A percentile compares a stretch with the other conserved stretches of the same genome.
Evolutionary conservation across 176 grass and related monocot genomes (phyloP).

Genomic region (Tillandsia leiboldiana): DNA sequence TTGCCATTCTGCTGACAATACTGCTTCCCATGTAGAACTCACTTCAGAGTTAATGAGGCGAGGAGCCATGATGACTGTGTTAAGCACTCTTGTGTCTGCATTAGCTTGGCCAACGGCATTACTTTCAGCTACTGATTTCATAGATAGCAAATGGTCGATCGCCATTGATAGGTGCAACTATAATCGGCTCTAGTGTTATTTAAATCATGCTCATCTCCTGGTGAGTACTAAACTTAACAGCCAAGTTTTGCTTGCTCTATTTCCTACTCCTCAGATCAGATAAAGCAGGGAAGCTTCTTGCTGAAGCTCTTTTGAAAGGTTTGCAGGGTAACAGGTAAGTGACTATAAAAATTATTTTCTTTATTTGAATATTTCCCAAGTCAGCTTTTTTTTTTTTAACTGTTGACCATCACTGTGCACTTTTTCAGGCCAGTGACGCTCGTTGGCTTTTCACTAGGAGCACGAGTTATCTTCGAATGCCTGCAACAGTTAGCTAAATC

Average conservation of each 20-base stretch:
- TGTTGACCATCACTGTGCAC: slow-evolving; percentile 11
- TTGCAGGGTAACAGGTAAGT: slow-evolving; percentile 86
- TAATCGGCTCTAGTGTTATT: not conserved
- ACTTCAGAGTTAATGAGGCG: slow-evolving; percentile 71
- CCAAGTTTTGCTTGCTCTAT: no score
- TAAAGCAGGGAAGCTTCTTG: slow-evolving; percentile 92
- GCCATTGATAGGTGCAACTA: slow-evolving; percentile 77
- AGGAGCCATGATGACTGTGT: slow-evolving; percentile 84
- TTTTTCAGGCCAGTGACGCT: slow-evolving; percentile 78
- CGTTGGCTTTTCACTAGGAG: slow-evolving; percentile 86
- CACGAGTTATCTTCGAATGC: slow-evolving; percentile 82
- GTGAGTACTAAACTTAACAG: no score
- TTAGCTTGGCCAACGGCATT: slow-evolving; percentile 76
- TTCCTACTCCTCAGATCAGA: slow-evolving; percentile 55
- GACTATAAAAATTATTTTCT: not conserved
- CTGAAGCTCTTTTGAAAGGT: slow-evolving; percentile 73
- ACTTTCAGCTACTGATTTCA: slow-evolving; percentile 75
- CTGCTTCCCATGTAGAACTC: slow-evolving; percentile 30
- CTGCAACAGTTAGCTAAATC: slow-evolving; percentile 54
- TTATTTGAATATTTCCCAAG: not conserved
- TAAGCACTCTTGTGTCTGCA: slow-evolving; percentile 64
- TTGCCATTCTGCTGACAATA: slow-evolving; percentile 18
- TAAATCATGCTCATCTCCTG: no score
- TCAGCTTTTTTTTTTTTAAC: not conserved
- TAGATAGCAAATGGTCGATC: slow-evolving; percentile 87